Conservation (phyloP, 2,329 filamentous ascomycete species). For the Aspergillus sp. region DNA sequence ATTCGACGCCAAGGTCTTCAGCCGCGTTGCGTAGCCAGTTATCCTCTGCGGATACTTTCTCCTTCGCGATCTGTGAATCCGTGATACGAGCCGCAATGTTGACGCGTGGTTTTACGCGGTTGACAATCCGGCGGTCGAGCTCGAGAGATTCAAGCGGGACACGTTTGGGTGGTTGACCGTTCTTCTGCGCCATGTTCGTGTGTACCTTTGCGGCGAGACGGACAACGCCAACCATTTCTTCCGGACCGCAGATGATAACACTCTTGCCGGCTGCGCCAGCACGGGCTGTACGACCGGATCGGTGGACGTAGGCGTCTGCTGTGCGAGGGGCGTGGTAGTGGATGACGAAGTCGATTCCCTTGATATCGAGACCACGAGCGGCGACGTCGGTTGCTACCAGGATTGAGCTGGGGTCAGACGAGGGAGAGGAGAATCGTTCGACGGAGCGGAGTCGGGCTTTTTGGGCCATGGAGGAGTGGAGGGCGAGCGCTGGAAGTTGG, state of each 20-base stretch:
- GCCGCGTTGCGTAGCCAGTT: constrained; percentile 77
- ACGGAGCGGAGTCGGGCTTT: constrained; percentile 90
- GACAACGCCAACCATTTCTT: constrained; percentile 79
- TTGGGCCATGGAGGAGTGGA: constrained; percentile 93
- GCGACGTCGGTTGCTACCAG: constrained; percentile 91
- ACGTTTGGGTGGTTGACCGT: constrained; percentile 50
- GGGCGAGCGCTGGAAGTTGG: constrained; percentile 63
- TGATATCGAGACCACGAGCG: constrained; percentile 87
- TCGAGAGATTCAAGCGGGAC: constrained; percentile 67
- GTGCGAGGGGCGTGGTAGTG: constrained; percentile 93
- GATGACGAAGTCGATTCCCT: constrained; percentile 77
- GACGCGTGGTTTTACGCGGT: constrained; percentile 68
- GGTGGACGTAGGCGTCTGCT: constrained; percentile 90
- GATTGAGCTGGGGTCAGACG: constrained; percentile 53
- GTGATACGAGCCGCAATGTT: constrained; percentile 80
- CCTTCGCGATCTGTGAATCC: constrained; percentile 75
- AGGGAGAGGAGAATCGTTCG: constrained; percentile 70
- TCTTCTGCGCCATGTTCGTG: constrained; percentile 37
- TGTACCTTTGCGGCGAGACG: constrained; percentile 86
- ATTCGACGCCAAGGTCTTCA: constrained; percentile 88
- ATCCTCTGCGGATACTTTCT: constrained; percentile 76
- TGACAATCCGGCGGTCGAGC: constrained; percentile 71
- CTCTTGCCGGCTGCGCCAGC: constrained; percentile 70
- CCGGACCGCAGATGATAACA: constrained; percentile 81
- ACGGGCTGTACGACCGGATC: constrained; percentile 88